These are phyloP conservation scores for Dothistroma pini DNA, from an alignment of 2,329 filamentous ascomycete species.

Conservation along the genomic window DNA sequence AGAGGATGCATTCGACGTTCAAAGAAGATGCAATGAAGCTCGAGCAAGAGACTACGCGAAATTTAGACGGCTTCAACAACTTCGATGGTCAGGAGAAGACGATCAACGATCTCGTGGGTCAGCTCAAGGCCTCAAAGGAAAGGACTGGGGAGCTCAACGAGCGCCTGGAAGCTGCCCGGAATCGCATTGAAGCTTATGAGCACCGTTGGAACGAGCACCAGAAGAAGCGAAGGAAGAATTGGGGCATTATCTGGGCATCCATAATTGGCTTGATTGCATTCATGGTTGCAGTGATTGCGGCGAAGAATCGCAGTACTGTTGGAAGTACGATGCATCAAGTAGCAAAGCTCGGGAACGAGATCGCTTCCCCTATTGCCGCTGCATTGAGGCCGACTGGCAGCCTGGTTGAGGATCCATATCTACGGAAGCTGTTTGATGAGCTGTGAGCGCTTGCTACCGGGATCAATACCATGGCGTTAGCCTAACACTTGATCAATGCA, in stretches of 20 bases:
- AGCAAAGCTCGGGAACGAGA: slow-evolving; percentile 22
- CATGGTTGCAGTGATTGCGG: slow-evolving; percentile 25
- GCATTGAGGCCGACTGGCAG: slow-evolving; percentile 20
- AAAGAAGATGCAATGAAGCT: slow-evolving; percentile 57
- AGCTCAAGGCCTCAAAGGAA: slow-evolving; percentile 58
- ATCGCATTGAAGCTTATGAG: slow-evolving; percentile 65
- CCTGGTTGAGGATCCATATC: slow-evolving; percentile 27
- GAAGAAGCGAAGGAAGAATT: slow-evolving; percentile 50
- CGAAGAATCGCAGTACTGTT: slow-evolving; percentile 25
- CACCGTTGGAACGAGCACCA: slow-evolving; percentile 64
- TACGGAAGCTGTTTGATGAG: slow-evolving; percentile 31
- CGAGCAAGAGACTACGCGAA: slow-evolving; percentile 56
- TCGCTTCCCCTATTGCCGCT: slow-evolving; percentile 16
- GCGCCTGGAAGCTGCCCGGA: slow-evolving; percentile 61
- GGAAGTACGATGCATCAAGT: slow-evolving; percentile 20
- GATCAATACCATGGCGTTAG: no score
- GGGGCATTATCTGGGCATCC: slow-evolving; percentile 29
- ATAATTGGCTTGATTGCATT: slow-evolving; percentile 25
- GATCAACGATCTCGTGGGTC: slow-evolving; percentile 58
- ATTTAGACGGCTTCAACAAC: slow-evolving; percentile 58
- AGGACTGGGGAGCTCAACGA: slow-evolving; percentile 58
- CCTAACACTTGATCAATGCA: neutral
- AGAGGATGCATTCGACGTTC: slow-evolving; percentile 47
- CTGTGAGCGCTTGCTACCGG: slow-evolving; percentile 12
- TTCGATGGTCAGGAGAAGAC: slow-evolving; percentile 63